Conservation (phyloP, 1,284 basidiomycete species). For the Rhodotorula sp. region DNA sequence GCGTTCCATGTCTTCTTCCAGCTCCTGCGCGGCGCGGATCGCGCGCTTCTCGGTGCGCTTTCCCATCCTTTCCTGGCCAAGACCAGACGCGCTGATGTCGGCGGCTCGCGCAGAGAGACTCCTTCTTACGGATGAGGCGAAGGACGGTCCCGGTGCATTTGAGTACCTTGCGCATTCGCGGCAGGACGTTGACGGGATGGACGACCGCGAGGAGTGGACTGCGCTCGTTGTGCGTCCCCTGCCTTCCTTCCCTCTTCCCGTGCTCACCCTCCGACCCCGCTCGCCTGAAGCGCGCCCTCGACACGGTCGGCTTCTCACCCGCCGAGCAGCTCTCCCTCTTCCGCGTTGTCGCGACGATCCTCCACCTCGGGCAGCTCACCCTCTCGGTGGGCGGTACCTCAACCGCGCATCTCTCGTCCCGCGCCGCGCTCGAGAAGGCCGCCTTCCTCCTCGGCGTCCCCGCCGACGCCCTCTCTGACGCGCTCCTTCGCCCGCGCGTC, state of each 20-base stretch:
- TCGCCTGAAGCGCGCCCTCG: slow-evolving; percentile 65
- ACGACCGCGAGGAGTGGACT: slow-evolving; percentile 88
- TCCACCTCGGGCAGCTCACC: slow-evolving; percentile 83
- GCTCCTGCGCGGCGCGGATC: slow-evolving; percentile 57
- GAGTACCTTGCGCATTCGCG: slow-evolving; percentile 88
- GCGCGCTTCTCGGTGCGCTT: slow-evolving; percentile 18
- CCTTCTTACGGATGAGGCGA: slow-evolving; percentile 58
- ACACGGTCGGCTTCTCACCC: slow-evolving; percentile 80
- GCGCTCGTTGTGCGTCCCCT: slow-evolving; percentile 64
- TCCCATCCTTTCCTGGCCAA: neutral
- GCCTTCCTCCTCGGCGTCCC: slow-evolving; percentile 89
- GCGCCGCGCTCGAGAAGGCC: slow-evolving; percentile 65
- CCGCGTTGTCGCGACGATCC: slow-evolving; percentile 86
- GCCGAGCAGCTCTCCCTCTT: slow-evolving; percentile 90
- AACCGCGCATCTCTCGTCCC: slow-evolving; percentile 69
- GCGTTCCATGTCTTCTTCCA: slow-evolving; percentile 99
- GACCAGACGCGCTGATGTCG: neutral
- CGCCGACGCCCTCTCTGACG: slow-evolving; percentile 79
- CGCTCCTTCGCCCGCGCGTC: slow-evolving; percentile 82
- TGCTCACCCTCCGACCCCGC: neutral
- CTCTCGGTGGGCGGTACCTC: slow-evolving; percentile 62
- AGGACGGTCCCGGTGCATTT: slow-evolving; percentile 72
- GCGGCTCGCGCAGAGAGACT: slow-evolving; percentile 63
- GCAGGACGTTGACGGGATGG: slow-evolving; percentile 89
- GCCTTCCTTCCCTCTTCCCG: neutral